A percentile compares a stretch with the other conserved stretches of the same genome.
Evolutionary conservation across 2,329 filamentous ascomycete genomes (phyloP).

Genomic region (Xylaria sp.): DNA sequence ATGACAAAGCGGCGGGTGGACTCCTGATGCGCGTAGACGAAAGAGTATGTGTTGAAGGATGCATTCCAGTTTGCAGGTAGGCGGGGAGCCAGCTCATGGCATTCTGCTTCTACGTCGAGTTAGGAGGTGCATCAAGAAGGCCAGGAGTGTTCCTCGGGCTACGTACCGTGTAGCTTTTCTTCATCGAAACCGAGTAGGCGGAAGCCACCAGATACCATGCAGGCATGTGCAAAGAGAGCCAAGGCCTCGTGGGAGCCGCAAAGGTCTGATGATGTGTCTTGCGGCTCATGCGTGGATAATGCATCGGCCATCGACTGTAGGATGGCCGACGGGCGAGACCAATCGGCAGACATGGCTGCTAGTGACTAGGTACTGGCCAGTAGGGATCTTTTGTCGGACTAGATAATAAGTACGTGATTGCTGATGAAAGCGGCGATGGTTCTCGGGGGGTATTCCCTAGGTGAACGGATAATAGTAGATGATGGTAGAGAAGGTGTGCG

Average conservation of each 20-base stretch:
- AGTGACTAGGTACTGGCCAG: too few relatives aligned
- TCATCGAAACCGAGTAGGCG: conserved; percentile 83
- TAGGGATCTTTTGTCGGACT: too few relatives aligned
- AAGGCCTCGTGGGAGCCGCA: conserved; percentile 80
- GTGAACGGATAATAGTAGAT: background rate
- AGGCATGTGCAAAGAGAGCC: conserved; percentile 82
- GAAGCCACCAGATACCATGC: conserved; percentile 81
- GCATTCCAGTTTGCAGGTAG: conserved; percentile 84
- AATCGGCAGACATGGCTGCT: conserved; percentile 39
- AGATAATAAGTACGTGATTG: background rate
- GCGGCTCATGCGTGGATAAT: conserved; percentile 58
- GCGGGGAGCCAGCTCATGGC: conserved; percentile 62
- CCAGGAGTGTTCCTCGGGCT: background rate
- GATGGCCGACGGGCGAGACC: conserved; percentile 53
- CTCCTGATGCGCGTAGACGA: conserved; percentile 85
- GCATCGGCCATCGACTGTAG: conserved; percentile 64
- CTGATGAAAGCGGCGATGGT: background rate
- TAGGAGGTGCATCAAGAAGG: background rate
- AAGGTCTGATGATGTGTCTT: conserved; percentile 65
- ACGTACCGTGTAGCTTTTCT: conserved; percentile 71
- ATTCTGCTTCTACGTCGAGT: conserved; percentile 56
- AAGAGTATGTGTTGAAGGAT: conserved; percentile 72
- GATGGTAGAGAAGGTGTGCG: too few relatives aligned
- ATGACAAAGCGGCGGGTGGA: conserved; percentile 84
- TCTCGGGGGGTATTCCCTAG: too few relatives aligned